A percentile compares a stretch with the other conserved stretches of the same genome.
Evolutionary conservation across 2,329 filamentous ascomycete genomes (phyloP).

Genomic region (Polychaeton citri): DNA sequence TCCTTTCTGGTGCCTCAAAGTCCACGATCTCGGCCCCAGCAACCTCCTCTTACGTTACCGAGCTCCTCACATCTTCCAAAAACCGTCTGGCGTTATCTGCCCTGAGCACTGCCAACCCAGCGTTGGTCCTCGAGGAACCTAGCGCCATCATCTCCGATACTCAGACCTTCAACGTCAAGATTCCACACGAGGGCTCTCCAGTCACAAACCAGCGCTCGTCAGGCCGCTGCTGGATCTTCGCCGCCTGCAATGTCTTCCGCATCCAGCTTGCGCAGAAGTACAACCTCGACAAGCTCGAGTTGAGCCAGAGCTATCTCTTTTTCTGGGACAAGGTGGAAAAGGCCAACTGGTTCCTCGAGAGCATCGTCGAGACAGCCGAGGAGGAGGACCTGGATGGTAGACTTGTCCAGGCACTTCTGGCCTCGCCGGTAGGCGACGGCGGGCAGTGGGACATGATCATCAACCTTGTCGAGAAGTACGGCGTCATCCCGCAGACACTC

Average conservation of each 20-base stretch:
- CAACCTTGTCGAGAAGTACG: slow-evolving; percentile 77
- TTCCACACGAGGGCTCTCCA: slow-evolving; percentile 67
- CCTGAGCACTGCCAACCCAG: slow-evolving; percentile 54
- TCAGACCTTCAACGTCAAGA: slow-evolving; percentile 72
- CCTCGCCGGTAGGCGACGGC: slow-evolving; percentile 60
- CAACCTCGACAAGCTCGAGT: slow-evolving; percentile 62
- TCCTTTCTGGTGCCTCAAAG: slow-evolving; percentile 9
- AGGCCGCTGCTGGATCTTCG: slow-evolving; percentile 85
- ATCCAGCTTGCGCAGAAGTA: slow-evolving; percentile 80
- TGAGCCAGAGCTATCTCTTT: slow-evolving; percentile 80
- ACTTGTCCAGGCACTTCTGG: slow-evolving; percentile 56
- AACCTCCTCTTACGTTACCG: slow-evolving; percentile 18
- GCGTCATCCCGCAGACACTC: slow-evolving; percentile 62
- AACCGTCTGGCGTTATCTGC: slow-evolving; percentile 65
- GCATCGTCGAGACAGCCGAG: slow-evolving; percentile 59
- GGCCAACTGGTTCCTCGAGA: slow-evolving; percentile 77
- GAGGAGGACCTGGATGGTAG: slow-evolving; percentile 55
- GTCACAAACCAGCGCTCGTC: slow-evolving; percentile 75
- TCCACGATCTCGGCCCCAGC: slow-evolving; percentile 15
- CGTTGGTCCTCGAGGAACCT: slow-evolving; percentile 51
- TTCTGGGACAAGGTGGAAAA: slow-evolving; percentile 95
- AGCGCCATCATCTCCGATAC: slow-evolving; percentile 52
- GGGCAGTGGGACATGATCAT: slow-evolving; percentile 90
- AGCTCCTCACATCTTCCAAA: slow-evolving; percentile 21
- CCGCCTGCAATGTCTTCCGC: slow-evolving; percentile 80